A percentile compares a stretch with the other conserved stretches of the same genome.
Evolutionary conservation across 2,329 filamentous ascomycete genomes (phyloP).

Genomic region (Onygenales sp.): DNA sequence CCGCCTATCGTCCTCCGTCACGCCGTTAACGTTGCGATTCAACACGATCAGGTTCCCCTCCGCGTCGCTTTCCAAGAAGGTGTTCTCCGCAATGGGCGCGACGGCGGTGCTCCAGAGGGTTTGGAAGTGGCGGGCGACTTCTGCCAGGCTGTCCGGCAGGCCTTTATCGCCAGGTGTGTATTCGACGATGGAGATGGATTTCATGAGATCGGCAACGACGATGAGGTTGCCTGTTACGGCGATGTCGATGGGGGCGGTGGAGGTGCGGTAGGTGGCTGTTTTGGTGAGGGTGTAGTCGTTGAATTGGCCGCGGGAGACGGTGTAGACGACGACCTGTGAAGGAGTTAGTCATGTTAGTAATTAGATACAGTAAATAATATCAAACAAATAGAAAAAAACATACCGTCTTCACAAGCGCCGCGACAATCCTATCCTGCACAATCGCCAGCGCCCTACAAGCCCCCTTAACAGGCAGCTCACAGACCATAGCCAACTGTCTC

Average conservation of each 20-base stretch:
- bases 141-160: slow-evolving; percentile 54
- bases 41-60: slow-evolving; percentile 81
- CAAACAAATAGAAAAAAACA: slow-evolving; percentile 14
- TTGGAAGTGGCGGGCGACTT: slow-evolving; percentile 72
- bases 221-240: slow-evolving; percentile 65
- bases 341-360: slow-evolving; percentile 10
- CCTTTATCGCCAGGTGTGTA: slow-evolving; percentile 52
- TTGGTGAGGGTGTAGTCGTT: slow-evolving; percentile 50
- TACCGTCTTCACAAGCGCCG: slow-evolving; percentile 82
- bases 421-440: slow-evolving; percentile 68
- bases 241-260: slow-evolving; percentile 75
- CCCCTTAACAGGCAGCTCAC: slow-evolving; percentile 62
- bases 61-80: slow-evolving; percentile 74
- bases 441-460: slow-evolving; percentile 71
- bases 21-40: slow-evolving; percentile 60
- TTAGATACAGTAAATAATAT: neutral
- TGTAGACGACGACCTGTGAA: slow-evolving; percentile 48
- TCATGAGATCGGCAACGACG: slow-evolving; percentile 86
- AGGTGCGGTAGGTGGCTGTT: slow-evolving; percentile 65
- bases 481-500: slow-evolving; percentile 61
- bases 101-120: slow-evolving; percentile 75
- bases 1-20: slow-evolving; percentile 63
- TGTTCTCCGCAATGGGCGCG: slow-evolving; percentile 59
- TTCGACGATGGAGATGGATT: slow-evolving; percentile 72
- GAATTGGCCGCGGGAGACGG: slow-evolving; percentile 31